phyloP scores from a whole-genome alignment of 192 early-diverging fungal genomes.

The Coemansia aciculifera region DNA sequence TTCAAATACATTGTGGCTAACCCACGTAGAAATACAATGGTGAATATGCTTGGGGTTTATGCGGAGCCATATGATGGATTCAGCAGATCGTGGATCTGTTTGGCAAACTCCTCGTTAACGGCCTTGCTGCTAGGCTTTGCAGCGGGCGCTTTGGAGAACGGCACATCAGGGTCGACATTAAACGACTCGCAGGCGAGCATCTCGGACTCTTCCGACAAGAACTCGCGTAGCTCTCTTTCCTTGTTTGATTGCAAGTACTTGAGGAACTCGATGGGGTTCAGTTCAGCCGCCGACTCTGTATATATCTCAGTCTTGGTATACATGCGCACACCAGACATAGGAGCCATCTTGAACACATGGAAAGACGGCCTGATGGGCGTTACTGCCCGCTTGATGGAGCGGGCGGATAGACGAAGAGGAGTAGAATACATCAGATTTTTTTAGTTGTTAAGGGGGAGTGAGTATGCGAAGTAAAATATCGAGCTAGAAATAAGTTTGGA shows the following conservation, averaged over 20 bases:
- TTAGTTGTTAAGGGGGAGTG: neutral
- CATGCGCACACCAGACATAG: neutral
- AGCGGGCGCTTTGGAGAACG: neutral
- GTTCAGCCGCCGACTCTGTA: slow-evolving; percentile 17
- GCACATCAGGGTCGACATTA: slow-evolving; percentile 11
- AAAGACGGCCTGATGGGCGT: neutral
- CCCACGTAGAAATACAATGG: neutral
- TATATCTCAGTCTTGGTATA: slow-evolving; percentile 30
- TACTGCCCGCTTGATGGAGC: neutral
- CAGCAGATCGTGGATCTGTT: slow-evolving; percentile 43
- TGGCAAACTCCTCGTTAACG: slow-evolving; percentile 46
- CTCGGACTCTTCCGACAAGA: slow-evolving; percentile 37
- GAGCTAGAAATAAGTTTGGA: neutral
- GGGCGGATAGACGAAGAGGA: neutral
- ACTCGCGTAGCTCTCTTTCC: slow-evolving; percentile 31
- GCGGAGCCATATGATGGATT: slow-evolving; percentile 32
- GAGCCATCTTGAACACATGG: neutral
- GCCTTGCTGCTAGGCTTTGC: slow-evolving; percentile 13
- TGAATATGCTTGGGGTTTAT: slow-evolving; percentile 2
- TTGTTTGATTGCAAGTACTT: slow-evolving; percentile 33
- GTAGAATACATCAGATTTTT: neutral
- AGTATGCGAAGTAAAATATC: neutral
- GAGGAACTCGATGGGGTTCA: slow-evolving; percentile 38
- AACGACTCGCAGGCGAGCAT: slow-evolving; percentile 39
- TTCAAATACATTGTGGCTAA: slow-evolving; percentile 1